Evolutionary conservation across 2,329 filamentous ascomycete genomes (phyloP), one percentile per base, ranked within the genome.

Genomic region (Elsinoe ampelina): DNA sequence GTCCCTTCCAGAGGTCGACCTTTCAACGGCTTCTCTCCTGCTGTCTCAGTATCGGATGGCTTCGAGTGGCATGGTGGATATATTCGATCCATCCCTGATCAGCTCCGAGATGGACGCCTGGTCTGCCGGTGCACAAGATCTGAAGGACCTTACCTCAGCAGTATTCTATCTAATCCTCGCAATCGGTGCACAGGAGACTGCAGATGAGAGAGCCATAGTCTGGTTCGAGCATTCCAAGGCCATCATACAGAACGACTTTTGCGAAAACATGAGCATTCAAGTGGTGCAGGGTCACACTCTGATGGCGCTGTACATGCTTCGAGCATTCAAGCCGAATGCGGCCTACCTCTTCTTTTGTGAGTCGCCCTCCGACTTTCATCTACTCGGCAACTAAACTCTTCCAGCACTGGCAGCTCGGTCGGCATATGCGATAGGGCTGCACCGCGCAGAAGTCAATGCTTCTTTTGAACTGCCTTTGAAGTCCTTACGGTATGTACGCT

Each of bases 351-450:
- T 77, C 54, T 72, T 79, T n/a, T 76, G 75, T 60, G 34, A 55
- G 61, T 32, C 11, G 10, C n/a, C 8, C 4, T 32, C 17, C 15
- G 6, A 47, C 17, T 41, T 2, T 13, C n/a, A 13, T 35, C 6
- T 22, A 12, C n/a, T 15, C 10, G 10, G 13, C 30, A 20, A 10
- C 54, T 56, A n/a, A 60, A 36, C 5, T 30, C 13, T 26, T 10
- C 15, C 39, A 60, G 62, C 62, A 12, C 69, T 78, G 54, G 76
- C 77, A 13, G 69, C 77, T 19, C 71, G 76, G 20, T 74, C 76
- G 12, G 75, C 75, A 2, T 80, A 79, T 60, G 75, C 77, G 1
- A 73, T 79, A 20, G 77, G 77, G 1, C 67, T 80, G n/a, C 77
- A 80, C 60, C 67, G 77, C 4, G 77, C 73, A 26, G 77, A 79